Base-by-base conservation (phyloP, 2,329 filamentous ascomycete species). In the Sclerotinia glacialis region DNA sequence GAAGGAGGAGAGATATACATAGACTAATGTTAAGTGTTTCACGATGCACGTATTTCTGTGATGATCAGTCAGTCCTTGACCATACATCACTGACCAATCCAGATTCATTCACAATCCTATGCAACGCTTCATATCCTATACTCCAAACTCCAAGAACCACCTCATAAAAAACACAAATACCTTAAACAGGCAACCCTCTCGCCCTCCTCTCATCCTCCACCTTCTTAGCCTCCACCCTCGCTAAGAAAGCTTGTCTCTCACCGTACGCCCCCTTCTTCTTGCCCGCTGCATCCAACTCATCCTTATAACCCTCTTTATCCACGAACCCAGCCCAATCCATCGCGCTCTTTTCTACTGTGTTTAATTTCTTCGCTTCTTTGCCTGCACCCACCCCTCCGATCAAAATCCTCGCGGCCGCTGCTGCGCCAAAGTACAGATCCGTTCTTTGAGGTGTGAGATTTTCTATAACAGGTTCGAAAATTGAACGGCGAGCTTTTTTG, bases 301-400 rank as follows among this genome's bases (percentile, higher is more conserved):
- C 86, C 75, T 87, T 83, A 78, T 90, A 87, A 11, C 88, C 88
- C 76, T 89, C 87, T 76, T 88, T 85, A 77, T 90, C 88, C 67
- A 90, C 88, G 72, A 85, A 90, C 16, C 87, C 86, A 3, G 87
- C 88, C 88, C 88, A 90, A 77, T 90, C 88, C 84, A 90, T 87
- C 63, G 86, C 82, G 72, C 86, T 89, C 82, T 90, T 90, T 78
- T 90, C 87, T 21, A 90, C 86, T 21, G 87, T 88, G 74, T 88
- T 90, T 71, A 90, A 80, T 75, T 89, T 90, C 80, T 84, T 86
- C 83, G 62, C 67, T 68, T 83, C 81, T 21, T 81, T 80, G 54
- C 81, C 82, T 64, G 79, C 81, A 60, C 83, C 80, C 72, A 80
- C 79, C 63, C 83, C 76, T 6, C 34, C 64, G 1, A 67, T 54